These are phyloP conservation scores for Metschnikowia gelsemii DNA, from an alignment of 805 yeast species.

Conservation along the genomic window DNA sequence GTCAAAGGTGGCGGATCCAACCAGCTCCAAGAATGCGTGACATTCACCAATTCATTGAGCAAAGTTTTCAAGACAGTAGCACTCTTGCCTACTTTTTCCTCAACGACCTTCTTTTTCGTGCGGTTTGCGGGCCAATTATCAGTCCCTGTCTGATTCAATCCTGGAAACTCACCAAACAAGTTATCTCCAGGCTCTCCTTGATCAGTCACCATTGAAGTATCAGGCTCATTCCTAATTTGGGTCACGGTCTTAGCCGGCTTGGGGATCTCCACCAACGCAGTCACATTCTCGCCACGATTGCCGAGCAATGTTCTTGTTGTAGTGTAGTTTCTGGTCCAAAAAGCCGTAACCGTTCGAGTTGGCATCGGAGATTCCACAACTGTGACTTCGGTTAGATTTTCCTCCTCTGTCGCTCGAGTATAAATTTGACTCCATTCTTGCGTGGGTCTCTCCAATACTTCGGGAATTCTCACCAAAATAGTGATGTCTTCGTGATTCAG, in stretches of 20 bases:
- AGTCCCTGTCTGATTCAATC: no score
- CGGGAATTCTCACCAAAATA: conserved; percentile 13
- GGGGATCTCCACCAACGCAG: conserved; percentile 9
- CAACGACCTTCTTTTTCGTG: no score
- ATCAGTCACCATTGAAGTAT: no score
- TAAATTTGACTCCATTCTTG: conserved; percentile 12
- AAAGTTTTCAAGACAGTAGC: no score
- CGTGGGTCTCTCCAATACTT: conserved; percentile 9
- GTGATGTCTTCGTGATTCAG: conserved; percentile 20
- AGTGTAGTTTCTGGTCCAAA: conserved; percentile 10
- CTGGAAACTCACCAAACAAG: no score
- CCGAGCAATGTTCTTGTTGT: conserved; percentile 15
- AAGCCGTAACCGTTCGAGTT: conserved; percentile 5
- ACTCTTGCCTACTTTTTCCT: no score
- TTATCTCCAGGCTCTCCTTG: no score
- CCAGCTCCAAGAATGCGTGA: no score
- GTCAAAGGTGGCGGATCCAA: no score
- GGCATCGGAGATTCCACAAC: conserved; percentile 15
- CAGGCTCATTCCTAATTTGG: not conserved
- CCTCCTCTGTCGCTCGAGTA: not conserved
- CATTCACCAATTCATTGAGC: no score
- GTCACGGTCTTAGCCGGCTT: conserved; percentile 8
- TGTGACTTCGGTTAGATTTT: conserved; percentile 4
- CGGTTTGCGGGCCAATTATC: no score
- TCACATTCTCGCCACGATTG: conserved; percentile 14